phyloP scores from a whole-genome alignment of 1,284 basidiomycete species.

The Malassezia cuniculi region DNA sequence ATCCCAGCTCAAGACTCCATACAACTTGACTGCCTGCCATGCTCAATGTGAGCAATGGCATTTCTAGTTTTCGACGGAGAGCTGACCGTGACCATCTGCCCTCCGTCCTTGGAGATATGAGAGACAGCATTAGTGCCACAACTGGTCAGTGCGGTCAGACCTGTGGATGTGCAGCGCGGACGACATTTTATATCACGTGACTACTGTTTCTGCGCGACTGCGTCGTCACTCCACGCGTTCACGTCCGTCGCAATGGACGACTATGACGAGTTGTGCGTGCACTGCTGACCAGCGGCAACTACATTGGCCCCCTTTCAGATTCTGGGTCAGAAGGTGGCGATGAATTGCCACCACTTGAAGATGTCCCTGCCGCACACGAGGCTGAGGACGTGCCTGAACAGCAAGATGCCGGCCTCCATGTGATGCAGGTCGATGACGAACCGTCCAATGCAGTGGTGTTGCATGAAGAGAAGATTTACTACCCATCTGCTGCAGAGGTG shows the following conservation, averaged over 20 bases:
- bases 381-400: slow-evolving; percentile 49
- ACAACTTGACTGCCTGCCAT: slow-evolving; percentile 72
- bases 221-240: too few species aligned
- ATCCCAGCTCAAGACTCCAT: slow-evolving; percentile 73
- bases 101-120: too few species aligned
- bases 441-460: slow-evolving; percentile 72
- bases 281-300: slow-evolving; percentile 27
- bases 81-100: too few species aligned
- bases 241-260: too few species aligned
- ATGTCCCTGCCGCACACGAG: slow-evolving; percentile 10
- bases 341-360: slow-evolving; percentile 7
- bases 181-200: too few species aligned
- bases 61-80: too few species aligned
- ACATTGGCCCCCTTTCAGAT: slow-evolving; percentile 43
- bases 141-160: too few species aligned
- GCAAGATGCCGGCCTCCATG: slow-evolving; percentile 16
- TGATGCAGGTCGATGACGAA: slow-evolving; percentile 33
- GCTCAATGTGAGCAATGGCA: slow-evolving; percentile 50
- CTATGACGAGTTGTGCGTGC: slow-evolving; percentile 37
- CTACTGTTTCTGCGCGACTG: too few species aligned
- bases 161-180: too few species aligned
- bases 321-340: slow-evolving; percentile 22
- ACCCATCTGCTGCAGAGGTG: slow-evolving; percentile 77
- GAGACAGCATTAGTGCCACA: too few species aligned
- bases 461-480: slow-evolving; percentile 97